Evolutionary conservation across 306 rosid genomes (phyloP), one percentile per base, ranked within the genome.

Genomic region (Cicer cuneatum): DNA sequence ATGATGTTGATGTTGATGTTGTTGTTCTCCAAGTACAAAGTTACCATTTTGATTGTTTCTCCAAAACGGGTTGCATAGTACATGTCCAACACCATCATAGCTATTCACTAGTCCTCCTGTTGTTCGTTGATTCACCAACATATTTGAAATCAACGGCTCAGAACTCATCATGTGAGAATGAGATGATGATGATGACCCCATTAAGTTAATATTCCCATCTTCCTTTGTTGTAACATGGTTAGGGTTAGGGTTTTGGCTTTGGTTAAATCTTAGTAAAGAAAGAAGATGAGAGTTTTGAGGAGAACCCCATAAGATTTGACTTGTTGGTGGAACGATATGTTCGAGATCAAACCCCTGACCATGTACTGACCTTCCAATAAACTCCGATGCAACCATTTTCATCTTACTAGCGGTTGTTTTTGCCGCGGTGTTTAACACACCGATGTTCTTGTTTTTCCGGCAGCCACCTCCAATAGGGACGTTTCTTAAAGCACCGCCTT

Each of bases 301-400:
- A 1, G 97, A 91, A 0, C 98, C 98, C 98, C 98, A 94, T 0
- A 88, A 82, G 77, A 94, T 83, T 7, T 89, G 97, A 72, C 72
- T 79, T 2, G 85, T 84, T 3, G 71, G 87, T 3, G 7, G 71
- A 52, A 88, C 46, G 7, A 81, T 86, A 0, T 80, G 85, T 54
- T 86, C 96, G 6, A 16, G 60, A 18, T 81, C 69, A 0, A 83
- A 81, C 18, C 87, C 87, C 1, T 58, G 62, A 7, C 80, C 82
- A 2, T 84, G 60, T 9, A 51, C 76, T 4, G 93, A 74, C 72
- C 87, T 75, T 14, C 88, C 87, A 0, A 66, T 11, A 6, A 86
- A 72, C 77, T 93, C 98, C 0, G 93, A 64, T 1, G 88, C 81
- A 13, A 80, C 69, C 2, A 87, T 78, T 72, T 87, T 93, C 87